A percentile compares a stretch with the other conserved stretches of the same genome.
Conservation (phyloP, 2,329 filamentous ascomycete genomes). For the Bimuria novae-zelandiae region DNA sequence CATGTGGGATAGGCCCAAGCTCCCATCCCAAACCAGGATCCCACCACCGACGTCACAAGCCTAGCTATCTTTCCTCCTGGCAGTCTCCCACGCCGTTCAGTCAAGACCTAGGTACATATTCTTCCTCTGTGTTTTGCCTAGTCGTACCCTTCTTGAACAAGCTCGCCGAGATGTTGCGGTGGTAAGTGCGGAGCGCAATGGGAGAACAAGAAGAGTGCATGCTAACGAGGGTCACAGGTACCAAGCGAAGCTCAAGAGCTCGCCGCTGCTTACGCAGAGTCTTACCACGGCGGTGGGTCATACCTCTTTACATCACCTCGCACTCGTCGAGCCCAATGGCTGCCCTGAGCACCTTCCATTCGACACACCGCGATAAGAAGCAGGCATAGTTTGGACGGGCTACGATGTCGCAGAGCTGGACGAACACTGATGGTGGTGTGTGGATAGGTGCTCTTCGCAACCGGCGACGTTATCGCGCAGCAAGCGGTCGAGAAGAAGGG, state of each 20-base stretch:
- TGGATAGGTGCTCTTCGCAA: conserved; percentile 77
- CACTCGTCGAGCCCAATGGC: background rate
- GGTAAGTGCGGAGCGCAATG: background rate
- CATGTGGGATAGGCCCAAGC: background rate
- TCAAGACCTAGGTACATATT: no score
- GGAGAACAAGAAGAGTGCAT: background rate
- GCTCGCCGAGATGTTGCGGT: conserved; percentile 2
- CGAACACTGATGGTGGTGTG: background rate
- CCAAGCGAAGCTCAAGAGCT: conserved; percentile 76
- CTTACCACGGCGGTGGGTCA: conserved; percentile 75
- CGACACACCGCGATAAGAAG: background rate
- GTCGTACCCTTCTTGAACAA: background rate
- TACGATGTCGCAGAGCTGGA: background rate
- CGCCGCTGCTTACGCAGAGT: conserved; percentile 87
- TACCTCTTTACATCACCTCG: background rate
- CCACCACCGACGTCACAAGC: background rate
- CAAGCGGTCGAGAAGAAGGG: conserved; percentile 86
- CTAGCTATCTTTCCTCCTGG: background rate
- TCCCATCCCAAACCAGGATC: conserved; percentile 4
- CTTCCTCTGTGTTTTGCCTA: background rate
- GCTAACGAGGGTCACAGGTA: conserved; percentile 65
- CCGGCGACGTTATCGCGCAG: conserved; percentile 89
- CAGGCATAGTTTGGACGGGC: background rate
- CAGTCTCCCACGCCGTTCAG: no score
- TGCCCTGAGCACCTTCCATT: background rate